Conservation (phyloP, 78 protist species). For the Dictyostelium purpureum region DNA sequence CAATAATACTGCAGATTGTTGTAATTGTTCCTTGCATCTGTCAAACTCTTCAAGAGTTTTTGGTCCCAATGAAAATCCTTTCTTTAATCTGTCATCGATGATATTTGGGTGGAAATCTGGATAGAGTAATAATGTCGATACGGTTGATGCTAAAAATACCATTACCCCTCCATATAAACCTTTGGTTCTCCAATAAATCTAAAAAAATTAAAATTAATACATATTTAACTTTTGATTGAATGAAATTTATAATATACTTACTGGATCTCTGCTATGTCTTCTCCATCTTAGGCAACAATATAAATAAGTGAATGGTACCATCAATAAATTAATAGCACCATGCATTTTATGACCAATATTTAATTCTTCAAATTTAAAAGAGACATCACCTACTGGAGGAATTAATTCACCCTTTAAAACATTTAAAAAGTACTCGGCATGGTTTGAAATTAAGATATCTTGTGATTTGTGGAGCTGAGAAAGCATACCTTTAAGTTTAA, state of each 20-base stretch:
- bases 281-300: slow-evolving; percentile 61
- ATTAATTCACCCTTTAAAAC: slow-evolving; percentile 40
- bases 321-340: slow-evolving; percentile 1
- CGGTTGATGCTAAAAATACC: slow-evolving; percentile 15
- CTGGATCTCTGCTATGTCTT: slow-evolving; percentile 47
- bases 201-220: not conserved
- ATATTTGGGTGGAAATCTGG: slow-evolving; percentile 39
- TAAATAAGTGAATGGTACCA: slow-evolving; percentile 35
- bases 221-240: not conserved
- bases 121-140: slow-evolving; percentile 28
- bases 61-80: not conserved
- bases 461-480: slow-evolving; percentile 24
- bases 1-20: not conserved
- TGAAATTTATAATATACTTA: not conserved
- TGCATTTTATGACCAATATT: not conserved
- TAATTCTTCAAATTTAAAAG: not conserved
- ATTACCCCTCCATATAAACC: slow-evolving; percentile 27
- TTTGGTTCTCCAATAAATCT: slow-evolving; percentile 36
- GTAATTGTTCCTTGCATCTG: not conserved
- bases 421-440: slow-evolving; percentile 37
- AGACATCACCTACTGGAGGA: slow-evolving; percentile 51
- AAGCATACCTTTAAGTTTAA: slow-evolving; percentile 15
- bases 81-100: slow-evolving; percentile 29
- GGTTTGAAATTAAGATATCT: slow-evolving; percentile 33
- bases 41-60: slow-evolving; percentile 8